Evolutionary conservation across 768 basidiomycete genomes (phyloP).

Genomic region (Podaxis rugospora): DNA sequence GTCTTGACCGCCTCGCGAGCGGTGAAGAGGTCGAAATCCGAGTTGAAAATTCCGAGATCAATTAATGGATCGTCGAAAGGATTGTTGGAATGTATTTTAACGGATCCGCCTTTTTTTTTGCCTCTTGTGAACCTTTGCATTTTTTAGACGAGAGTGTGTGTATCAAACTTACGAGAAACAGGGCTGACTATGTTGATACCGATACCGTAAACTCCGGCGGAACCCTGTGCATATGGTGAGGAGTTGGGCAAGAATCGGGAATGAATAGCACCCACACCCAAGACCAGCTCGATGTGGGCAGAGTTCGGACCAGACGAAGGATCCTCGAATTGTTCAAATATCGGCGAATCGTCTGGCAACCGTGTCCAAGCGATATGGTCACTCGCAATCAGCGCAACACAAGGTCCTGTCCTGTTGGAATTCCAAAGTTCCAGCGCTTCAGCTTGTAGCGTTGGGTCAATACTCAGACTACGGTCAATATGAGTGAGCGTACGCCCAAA

Average conservation of each 20-base stretch:
- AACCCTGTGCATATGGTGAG: constrained; percentile 5
- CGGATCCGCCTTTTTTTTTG: constrained; percentile 15
- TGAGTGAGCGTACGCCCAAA: neutral
- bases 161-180: constrained; percentile 17
- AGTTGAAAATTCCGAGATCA: constrained; percentile 11
- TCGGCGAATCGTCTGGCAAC: constrained; percentile 3
- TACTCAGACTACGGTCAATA: neutral
- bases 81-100: constrained; percentile 16
- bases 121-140: neutral
- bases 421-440: constrained; percentile 12
- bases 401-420: constrained; percentile 10
- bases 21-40: constrained; percentile 11
- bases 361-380: constrained; percentile 12
- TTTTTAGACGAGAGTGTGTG: neutral
- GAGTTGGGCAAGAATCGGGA: neutral
- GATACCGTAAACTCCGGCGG: constrained; percentile 18
- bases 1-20: constrained; percentile 19
- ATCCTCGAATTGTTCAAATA: constrained; percentile 3
- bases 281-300: constrained; percentile 11
- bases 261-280: neutral
- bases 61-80: constrained; percentile 24
- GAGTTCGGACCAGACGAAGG: constrained; percentile 12
- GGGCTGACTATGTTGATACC: constrained; percentile 22
- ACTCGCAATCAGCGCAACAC: neutral
- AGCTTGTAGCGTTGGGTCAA: neutral